Conservation (phyloP, 1,139 yeast genomes). For the Blastobotrys niveus region DNA sequence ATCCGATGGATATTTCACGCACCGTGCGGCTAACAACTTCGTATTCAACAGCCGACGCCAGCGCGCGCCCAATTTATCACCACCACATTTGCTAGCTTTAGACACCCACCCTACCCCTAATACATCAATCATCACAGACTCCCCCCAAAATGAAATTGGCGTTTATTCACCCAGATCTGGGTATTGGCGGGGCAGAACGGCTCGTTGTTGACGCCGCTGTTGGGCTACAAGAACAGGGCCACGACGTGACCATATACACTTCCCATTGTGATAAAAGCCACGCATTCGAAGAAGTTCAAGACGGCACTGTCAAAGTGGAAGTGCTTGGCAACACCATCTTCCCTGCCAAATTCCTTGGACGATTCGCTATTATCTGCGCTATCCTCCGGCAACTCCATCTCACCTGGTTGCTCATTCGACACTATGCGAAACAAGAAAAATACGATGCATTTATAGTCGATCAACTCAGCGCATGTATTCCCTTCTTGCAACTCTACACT, state of each 20-base stretch:
- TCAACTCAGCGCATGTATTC: slow-evolving; percentile 82
- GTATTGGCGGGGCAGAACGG: slow-evolving; percentile 97
- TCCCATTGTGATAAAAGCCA: slow-evolving; percentile 84
- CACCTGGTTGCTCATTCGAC: slow-evolving; percentile 44
- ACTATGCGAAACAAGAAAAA: slow-evolving; percentile 42
- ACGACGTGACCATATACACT: slow-evolving; percentile 66
- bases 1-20: too few species aligned
- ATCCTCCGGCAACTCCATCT: slow-evolving; percentile 75
- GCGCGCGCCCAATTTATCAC: too few species aligned
- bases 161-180: slow-evolving; percentile 91
- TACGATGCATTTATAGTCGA: slow-evolving; percentile 79
- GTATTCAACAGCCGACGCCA: too few species aligned
- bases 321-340: slow-evolving; percentile 73
- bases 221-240: slow-evolving; percentile 68
- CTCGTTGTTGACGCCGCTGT: slow-evolving; percentile 92
- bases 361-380: slow-evolving; percentile 76
- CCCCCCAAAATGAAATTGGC: slow-evolving; percentile 62
- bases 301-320: slow-evolving; percentile 49
- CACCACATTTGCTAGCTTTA: too few species aligned
- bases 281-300: slow-evolving; percentile 82
- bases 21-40: too few species aligned
- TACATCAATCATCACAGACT: too few species aligned
- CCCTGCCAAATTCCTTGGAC: slow-evolving; percentile 63
- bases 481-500: slow-evolving; percentile 48
- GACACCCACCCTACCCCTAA: too few species aligned